These are phyloP conservation scores for Breynia disticha DNA, from an alignment of 441 rosid species.

Conservation along the genomic window DNA sequence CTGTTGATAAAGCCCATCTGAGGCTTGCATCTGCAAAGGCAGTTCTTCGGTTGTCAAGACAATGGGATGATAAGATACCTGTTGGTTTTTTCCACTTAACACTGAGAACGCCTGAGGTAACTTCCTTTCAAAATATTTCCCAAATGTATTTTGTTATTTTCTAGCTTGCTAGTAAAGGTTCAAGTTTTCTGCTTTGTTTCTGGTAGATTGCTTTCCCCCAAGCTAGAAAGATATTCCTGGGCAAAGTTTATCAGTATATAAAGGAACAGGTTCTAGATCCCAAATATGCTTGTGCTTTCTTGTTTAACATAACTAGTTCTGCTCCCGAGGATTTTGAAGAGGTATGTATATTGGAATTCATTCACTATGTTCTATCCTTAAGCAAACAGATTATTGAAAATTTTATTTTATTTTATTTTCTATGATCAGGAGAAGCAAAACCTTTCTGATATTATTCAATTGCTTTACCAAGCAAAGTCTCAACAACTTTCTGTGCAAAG, in stretches of 20 bases:
- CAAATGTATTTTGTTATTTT: no score
- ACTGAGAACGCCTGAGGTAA: constrained; percentile 68
- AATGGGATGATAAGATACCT: constrained; percentile 91
- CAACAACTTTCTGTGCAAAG: constrained; percentile 61
- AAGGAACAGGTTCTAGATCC: constrained; percentile 87
- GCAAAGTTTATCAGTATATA: constrained; percentile 85
- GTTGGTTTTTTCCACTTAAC: constrained; percentile 72
- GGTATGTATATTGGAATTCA: constrained; percentile 37
- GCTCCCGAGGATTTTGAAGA: constrained; percentile 56
- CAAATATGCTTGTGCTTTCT: constrained; percentile 83
- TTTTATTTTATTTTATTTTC: no score
- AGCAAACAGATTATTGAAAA: no score
- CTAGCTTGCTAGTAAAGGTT: constrained; percentile 2
- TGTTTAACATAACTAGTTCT: constrained; percentile 42
- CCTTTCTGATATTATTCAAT: constrained; percentile 80
- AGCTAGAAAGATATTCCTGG: constrained; percentile 68
- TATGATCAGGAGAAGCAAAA: constrained; percentile 72
- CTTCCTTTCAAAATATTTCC: constrained; percentile 12
- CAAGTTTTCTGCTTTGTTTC: constrained; percentile 14
- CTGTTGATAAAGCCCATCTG: constrained; percentile 87
- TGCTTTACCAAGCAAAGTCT: constrained; percentile 74
- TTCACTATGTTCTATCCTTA: constrained; percentile 1
- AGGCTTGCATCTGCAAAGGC: constrained; percentile 96
- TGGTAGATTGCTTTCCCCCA: constrained; percentile 68
- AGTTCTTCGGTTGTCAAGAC: constrained; percentile 78